These are phyloP conservation scores for Pseudonitzschia multistriata DNA, from an alignment of 108 stramenopile species.

Conservation along the genomic window DNA sequence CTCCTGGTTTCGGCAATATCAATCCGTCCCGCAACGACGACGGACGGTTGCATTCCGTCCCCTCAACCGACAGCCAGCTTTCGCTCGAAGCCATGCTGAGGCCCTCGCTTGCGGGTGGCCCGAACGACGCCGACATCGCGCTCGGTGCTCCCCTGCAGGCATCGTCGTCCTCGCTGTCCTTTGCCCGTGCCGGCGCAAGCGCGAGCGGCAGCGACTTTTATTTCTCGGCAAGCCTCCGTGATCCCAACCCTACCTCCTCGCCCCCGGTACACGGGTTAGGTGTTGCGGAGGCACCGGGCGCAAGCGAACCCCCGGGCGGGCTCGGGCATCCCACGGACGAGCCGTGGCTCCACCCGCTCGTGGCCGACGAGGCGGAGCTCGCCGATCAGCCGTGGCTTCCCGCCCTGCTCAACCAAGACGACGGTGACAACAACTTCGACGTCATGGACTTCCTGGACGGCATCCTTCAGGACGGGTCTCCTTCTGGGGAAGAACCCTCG, in stretches of 20 bases:
- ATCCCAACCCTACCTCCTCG: constrained; percentile 1
- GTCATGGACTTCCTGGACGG: constrained; percentile 61
- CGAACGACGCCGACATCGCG: background rate
- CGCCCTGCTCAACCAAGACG: constrained; percentile 14
- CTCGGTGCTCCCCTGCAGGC: background rate
- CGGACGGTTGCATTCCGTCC: background rate
- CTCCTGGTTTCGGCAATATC: constrained; percentile 50
- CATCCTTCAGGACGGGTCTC: constrained; percentile 45
- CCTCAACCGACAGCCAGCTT: constrained; percentile 4
- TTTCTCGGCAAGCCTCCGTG: background rate
- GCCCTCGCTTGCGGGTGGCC: background rate
- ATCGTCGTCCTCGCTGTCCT: background rate
- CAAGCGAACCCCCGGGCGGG: background rate
- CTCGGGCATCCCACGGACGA: constrained; percentile 1
- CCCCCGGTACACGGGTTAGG: background rate
- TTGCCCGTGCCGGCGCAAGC: background rate
- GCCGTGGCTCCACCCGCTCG: background rate
- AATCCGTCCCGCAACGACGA: background rate
- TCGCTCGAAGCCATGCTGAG: constrained; percentile 11
- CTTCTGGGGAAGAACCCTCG: background rate
- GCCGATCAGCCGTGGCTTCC: constrained; percentile 17
- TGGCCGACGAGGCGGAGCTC: background rate
- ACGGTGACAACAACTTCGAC: constrained; percentile 41
- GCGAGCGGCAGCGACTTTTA: background rate
- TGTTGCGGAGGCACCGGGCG: background rate